Evolutionary conservation across 2,329 filamentous ascomycete species (phyloP), one percentile per base, ranked within the genome.

Genomic region (Clonostachys rosea): DNA sequence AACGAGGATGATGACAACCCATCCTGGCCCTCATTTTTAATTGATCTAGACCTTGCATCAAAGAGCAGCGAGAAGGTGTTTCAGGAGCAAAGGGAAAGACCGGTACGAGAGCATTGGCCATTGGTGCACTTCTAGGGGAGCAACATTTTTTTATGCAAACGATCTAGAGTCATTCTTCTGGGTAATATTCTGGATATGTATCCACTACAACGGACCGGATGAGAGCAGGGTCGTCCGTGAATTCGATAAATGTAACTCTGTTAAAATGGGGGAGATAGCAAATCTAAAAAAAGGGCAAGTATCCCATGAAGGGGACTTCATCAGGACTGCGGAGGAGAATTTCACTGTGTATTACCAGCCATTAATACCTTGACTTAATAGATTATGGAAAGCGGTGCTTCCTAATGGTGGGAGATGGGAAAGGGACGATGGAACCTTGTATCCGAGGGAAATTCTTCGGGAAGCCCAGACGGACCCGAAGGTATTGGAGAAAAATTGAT

Each of bases 101-200:
- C 2, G 67, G 70, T 11, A 75, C 68, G 16, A 61, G 61, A 52
- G 67, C 64, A 2, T 76, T 76, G 64, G 69, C 68, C 5, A 73
- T 75, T 47, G 65, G 70, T 0, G 60, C 59, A 3, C 64, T 76
- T 37, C 48, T 64, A 9, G 65, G 63, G 30, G 64, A 74, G 53
- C 49, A 66, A 36, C 65, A 76, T 54, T 70, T 61, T 2, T 73
- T 72, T 34, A 73, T 74, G 60, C 66, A 76, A 18, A 18, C 52
- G 66, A 76, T 50, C 61, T 74, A 11, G 68, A 75, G 53, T 77
- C 67, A 4, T 74, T 75, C 50, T 76, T 73, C 56, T 75, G 59
- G 70, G 66, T 75, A 3, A 53, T 74, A 0, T 70, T 75, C 50
- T 75, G 63, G 70, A 68, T 73, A 53, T 71, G 64, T 48, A 63